These are phyloP conservation scores for Aspergillus sp. DNA, from an alignment of 2,329 filamentous ascomycete genomes.

Conservation along the genomic window DNA sequence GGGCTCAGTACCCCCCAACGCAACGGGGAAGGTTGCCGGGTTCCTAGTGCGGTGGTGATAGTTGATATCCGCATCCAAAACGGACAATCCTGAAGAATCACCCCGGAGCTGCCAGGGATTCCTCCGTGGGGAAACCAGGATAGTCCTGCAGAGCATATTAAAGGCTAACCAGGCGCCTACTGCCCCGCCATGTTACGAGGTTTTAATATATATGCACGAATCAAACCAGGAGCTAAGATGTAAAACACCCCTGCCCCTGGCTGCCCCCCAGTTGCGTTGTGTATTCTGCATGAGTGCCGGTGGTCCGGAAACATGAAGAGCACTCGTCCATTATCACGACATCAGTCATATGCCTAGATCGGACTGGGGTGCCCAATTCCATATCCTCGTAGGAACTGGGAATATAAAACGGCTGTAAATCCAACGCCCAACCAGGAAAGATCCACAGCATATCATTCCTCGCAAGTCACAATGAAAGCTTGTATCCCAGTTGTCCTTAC, in stretches of 20 bases:
- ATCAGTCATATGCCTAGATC: too few relatives aligned
- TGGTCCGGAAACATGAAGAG: neutral
- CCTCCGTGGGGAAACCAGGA: constrained; percentile 1
- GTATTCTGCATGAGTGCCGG: neutral
- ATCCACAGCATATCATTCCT: neutral
- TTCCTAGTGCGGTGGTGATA: neutral
- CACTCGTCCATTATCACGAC: too few relatives aligned
- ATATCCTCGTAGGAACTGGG: too few relatives aligned
- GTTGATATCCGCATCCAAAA: neutral
- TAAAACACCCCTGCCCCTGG: too few relatives aligned
- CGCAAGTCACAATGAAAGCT: neutral
- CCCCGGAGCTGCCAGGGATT: neutral
- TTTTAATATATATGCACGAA: neutral
- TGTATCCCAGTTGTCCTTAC: neutral
- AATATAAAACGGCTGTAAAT: neutral
- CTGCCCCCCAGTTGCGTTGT: neutral
- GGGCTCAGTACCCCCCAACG: too few relatives aligned
- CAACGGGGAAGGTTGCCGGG: too few relatives aligned
- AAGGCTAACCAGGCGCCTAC: neutral
- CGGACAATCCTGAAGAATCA: neutral
- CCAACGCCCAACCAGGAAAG: neutral
- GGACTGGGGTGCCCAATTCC: neutral
- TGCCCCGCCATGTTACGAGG: neutral
- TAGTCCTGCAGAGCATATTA: neutral
- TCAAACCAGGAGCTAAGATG: neutral